Percentiles rank a stretch among this genome's conserved stretches.
Conservation (phyloP, 139 green algal species). For the Coelastrella sp. region DNA sequence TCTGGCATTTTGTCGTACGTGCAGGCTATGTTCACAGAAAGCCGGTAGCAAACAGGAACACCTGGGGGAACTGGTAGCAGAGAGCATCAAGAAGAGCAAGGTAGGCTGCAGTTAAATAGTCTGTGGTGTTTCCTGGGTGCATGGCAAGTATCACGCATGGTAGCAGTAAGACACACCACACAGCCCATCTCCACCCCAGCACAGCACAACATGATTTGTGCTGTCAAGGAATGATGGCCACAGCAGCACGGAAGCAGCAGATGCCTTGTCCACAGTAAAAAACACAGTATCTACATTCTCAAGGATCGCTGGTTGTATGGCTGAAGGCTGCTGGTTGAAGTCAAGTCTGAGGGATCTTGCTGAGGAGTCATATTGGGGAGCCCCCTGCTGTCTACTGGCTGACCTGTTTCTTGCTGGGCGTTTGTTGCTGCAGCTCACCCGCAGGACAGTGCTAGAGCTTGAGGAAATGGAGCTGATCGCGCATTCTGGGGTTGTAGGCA, state of each 20-base stretch:
- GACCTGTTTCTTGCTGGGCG: neutral
- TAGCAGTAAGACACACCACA: too few species aligned
- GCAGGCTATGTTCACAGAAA: slow-evolving; percentile 14
- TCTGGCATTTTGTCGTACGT: neutral
- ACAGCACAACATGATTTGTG: too few species aligned
- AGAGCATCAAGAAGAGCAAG: slow-evolving; percentile 40
- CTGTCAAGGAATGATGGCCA: too few species aligned
- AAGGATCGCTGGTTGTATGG: too few species aligned
- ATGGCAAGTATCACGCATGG: too few species aligned
- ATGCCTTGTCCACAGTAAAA: too few species aligned
- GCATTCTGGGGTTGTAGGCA: neutral
- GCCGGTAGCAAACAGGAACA: neutral
- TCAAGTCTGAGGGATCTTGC: too few species aligned
- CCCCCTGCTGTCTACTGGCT: neutral
- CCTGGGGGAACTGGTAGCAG: slow-evolving; percentile 10
- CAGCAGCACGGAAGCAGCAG: too few species aligned
- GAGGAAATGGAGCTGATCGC: slow-evolving; percentile 49
- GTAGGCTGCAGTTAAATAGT: neutral
- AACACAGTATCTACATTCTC: too few species aligned
- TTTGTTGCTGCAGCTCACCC: slow-evolving; percentile 43
- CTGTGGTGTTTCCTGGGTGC: neutral
- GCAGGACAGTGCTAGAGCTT: slow-evolving; percentile 56
- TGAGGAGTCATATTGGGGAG: too few species aligned
- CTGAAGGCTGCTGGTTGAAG: too few species aligned
- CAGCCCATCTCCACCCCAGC: too few species aligned